Base-by-base conservation (phyloP, 345 rosid genomes). In the Rhodamnia argentea region DNA sequence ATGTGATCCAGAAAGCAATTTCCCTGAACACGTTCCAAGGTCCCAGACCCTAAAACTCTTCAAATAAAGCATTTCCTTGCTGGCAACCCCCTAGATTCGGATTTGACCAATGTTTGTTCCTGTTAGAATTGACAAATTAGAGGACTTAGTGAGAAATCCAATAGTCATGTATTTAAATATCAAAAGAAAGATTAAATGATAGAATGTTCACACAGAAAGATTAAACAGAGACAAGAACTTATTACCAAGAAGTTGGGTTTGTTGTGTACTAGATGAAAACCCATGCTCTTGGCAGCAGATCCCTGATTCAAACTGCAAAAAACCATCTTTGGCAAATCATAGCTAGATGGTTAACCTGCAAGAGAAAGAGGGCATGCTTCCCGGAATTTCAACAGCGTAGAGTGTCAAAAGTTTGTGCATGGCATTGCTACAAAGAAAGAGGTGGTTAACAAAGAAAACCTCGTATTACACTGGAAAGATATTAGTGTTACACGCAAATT, bases 221-320 rank as follows among this genome's bases (percentile, higher is more conserved):
- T 55, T 64, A 32, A 9, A 64, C 44, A 32, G 44, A 64, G 64
- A 52, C 85, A n/a, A 40, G n/a, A 56, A 74, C 84, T 91, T 82
- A 97, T 91, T 82, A 97, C 98, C 96, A 58, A 96, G 94, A 87
- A 96, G 97, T 84, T 94, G 85, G 84, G 90, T 94, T 88, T 95
- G 98, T 90, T 93, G 95, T 93, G 95, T 83, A 90, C 82, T 1
- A 97, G 98, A 89, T 96, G 99, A 86, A 96, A 96, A 91, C 93
- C 99, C 96, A 96, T 96, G 92, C 98, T 96, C 92, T 88, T 94
- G 84, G 91, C 95, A 85, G 93, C 88, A 57, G 97, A 93, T 53
- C 96, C 95, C 90, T 95, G 98, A 89, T 52, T 90, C 76, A 96
- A 93, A 82, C 90, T 91, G 93, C 86, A 90, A 88, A 93, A 93